These are phyloP conservation scores for Malus fusca DNA, from an alignment of 306 rosid species.

Conservation along the genomic window DNA sequence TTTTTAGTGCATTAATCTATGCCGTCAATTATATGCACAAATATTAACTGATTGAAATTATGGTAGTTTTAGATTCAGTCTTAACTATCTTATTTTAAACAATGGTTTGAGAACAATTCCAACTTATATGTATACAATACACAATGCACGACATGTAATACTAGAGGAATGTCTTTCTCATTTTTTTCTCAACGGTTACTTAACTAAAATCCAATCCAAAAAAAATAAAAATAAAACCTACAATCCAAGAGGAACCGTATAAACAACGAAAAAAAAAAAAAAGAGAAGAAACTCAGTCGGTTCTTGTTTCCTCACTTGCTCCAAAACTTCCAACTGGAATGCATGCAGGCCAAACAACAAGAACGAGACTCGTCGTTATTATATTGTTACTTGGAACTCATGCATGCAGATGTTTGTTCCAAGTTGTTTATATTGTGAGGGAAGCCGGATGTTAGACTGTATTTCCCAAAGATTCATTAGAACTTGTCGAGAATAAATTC, in stretches of 20 bases:
- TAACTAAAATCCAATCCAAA: neutral
- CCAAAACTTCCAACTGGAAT: neutral
- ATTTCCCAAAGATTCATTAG: neutral
- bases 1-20: no score
- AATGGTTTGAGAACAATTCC: neutral
- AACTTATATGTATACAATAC: neutral
- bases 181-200: neutral
- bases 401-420: neutral
- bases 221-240: neutral
- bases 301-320: neutral
- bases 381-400: neutral
- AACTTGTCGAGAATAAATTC: no score
- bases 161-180: neutral
- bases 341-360: slow-evolving; percentile 1
- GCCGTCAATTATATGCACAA: no score
- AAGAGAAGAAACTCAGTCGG: neutral
- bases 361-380: neutral
- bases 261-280: neutral
- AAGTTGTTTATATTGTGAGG: neutral
- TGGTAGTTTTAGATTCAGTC: no score
- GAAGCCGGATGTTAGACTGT: neutral
- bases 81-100: neutral
- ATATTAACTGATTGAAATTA: no score
- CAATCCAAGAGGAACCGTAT: neutral
- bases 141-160: neutral